Conservation (phyloP, 805 yeast genomes). For the Metschnikowia cubensis region DNA sequence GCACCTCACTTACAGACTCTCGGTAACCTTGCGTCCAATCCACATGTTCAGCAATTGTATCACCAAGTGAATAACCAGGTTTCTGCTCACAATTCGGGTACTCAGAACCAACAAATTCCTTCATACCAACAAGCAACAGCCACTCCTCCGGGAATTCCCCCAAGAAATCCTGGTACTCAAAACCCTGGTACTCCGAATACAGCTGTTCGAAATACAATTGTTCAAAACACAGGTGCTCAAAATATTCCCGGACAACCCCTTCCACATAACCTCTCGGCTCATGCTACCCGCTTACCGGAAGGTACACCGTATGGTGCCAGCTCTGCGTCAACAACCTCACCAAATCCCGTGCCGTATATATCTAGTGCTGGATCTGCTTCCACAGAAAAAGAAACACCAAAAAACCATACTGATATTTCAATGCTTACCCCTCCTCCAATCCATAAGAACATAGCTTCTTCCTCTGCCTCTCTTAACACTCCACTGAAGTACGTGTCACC, state of each 20-base stretch:
- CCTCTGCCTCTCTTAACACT: not conserved
- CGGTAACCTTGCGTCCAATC: not conserved
- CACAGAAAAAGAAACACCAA: not conserved
- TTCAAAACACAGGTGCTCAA: too few species aligned
- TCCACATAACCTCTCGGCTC: too few species aligned
- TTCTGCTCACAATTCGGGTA: too few species aligned
- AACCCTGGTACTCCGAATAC: too few species aligned
- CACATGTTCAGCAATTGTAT: not conserved
- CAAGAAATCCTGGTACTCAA: not conserved
- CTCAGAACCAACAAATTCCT: not conserved
- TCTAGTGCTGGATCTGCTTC: not conserved
- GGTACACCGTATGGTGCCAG: too few species aligned
- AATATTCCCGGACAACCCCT: too few species aligned
- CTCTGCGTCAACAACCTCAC: too few species aligned
- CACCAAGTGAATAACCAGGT: not conserved
- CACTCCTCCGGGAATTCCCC: constrained; percentile 2
- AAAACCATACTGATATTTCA: constrained; percentile 32
- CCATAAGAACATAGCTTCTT: constrained; percentile 20
- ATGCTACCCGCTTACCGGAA: too few species aligned
- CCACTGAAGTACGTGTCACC: not conserved
- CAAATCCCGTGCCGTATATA: too few species aligned
- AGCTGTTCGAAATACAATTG: too few species aligned
- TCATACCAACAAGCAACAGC: not conserved
- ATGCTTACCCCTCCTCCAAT: constrained; percentile 42
- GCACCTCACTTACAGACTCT: constrained; percentile 2